Percentiles rank a stretch among this genome's conserved stretches.
phyloP scores from a whole-genome alignment of 2,329 filamentous ascomycete species.

The Colletotrichum sidae region DNA sequence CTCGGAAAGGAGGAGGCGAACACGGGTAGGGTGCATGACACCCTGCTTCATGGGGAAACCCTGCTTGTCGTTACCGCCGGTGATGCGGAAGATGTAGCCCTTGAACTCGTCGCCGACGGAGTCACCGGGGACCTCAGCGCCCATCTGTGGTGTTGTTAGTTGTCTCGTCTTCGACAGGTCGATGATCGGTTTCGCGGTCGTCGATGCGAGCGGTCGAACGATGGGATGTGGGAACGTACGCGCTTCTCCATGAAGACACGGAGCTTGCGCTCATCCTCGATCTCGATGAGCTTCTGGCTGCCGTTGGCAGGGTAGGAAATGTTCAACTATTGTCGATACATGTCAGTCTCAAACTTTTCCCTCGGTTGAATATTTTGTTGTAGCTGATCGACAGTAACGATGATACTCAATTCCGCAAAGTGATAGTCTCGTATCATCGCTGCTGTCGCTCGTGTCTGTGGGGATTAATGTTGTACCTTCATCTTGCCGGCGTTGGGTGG shows the following conservation, averaged over 20 bases:
- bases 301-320: slow-evolving; percentile 96
- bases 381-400: too few species aligned
- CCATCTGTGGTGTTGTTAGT: slow-evolving; percentile 71
- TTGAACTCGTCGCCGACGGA: slow-evolving; percentile 99
- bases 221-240: slow-evolving; percentile 63
- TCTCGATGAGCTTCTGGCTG: slow-evolving; percentile 98
- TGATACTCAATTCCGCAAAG: too few species aligned
- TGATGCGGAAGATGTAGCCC: slow-evolving; percentile 99
- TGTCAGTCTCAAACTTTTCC: slow-evolving; percentile 1
- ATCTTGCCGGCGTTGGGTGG: slow-evolving; percentile 60
- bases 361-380: background rate
- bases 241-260: slow-evolving; percentile 99
- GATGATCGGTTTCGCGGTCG: slow-evolving; percentile 38
- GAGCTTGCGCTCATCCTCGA: slow-evolving; percentile 99
- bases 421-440: background rate
- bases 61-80: slow-evolving; percentile 99
- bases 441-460: background rate
- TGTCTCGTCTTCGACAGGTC: slow-evolving; percentile 28
- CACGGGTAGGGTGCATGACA: slow-evolving; percentile 98
- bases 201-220: slow-evolving; percentile 4
- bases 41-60: slow-evolving; percentile 99
- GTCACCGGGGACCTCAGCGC: slow-evolving; percentile 92
- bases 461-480: slow-evolving; percentile 52
- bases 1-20: slow-evolving; percentile 93
- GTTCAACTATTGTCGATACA: slow-evolving; percentile 63